Percentiles rank a stretch among this genome's conserved stretches.
Conservation (phyloP, 2,329 filamentous ascomycete species). For the Stachybotrys chartarum region DNA sequence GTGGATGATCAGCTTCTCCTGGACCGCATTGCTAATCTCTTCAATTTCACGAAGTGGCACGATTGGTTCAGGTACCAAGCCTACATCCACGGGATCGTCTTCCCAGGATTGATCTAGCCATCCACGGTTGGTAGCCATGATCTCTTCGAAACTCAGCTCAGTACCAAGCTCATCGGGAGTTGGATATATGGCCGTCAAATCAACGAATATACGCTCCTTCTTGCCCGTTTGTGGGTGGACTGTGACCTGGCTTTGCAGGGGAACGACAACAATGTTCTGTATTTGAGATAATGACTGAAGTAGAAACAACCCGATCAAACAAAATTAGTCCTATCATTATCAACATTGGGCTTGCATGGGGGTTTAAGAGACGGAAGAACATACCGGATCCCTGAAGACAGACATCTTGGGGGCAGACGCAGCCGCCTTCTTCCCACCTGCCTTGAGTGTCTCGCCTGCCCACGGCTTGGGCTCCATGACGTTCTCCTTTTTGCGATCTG, state of each 20-base stretch:
- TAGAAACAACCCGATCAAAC: constrained; percentile 32
- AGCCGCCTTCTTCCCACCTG: constrained; percentile 71
- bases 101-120: constrained; percentile 55
- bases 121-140: constrained; percentile 72
- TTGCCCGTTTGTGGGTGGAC: constrained; percentile 77
- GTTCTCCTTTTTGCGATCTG: constrained; percentile 93
- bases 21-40: constrained; percentile 18
- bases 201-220: constrained; percentile 79
- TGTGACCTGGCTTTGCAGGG: constrained; percentile 69
- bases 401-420: constrained; percentile 65
- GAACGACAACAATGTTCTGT: constrained; percentile 61
- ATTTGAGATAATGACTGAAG: constrained; percentile 53
- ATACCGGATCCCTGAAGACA: constrained; percentile 93
- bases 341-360: constrained; percentile 58
- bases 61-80: constrained; percentile 18
- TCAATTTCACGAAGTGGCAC: constrained; percentile 21
- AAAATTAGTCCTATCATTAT: constrained; percentile 95
- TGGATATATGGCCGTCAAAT: constrained; percentile 80
- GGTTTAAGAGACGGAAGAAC: constrained; percentile 19
- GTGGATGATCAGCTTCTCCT: constrained; percentile 16
- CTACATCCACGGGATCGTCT: constrained; percentile 30
- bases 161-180: constrained; percentile 61
- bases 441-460: constrained; percentile 85
- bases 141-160: constrained; percentile 87
- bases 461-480: constrained; percentile 77